phyloP scores from a whole-genome alignment of 1,284 basidiomycete species.

The Inonotus obliquus region DNA sequence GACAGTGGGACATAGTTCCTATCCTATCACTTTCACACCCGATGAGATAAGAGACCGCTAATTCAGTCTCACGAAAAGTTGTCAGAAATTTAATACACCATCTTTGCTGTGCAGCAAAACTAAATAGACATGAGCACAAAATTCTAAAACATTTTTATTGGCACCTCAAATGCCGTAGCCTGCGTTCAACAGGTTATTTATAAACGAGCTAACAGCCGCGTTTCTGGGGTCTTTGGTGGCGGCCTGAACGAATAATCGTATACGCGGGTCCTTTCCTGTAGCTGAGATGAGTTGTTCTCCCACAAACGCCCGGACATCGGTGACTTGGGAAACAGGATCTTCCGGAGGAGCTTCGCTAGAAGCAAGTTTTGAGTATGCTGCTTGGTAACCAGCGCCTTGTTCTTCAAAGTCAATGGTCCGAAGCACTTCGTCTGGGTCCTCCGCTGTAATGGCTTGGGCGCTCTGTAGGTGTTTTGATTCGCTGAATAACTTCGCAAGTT shows the following conservation, averaged over 20 bases:
- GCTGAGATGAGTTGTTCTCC: slow-evolving; percentile 39
- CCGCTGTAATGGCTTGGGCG: slow-evolving; percentile 36
- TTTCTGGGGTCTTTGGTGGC: background rate
- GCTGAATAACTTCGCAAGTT: slow-evolving; percentile 73
- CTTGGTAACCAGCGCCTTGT: slow-evolving; percentile 87
- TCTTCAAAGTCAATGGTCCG: slow-evolving; percentile 88
- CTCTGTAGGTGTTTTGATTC: slow-evolving; percentile 65
- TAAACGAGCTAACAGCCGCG: slow-evolving; percentile 9
- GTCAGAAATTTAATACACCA: too few relatives aligned
- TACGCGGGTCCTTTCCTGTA: slow-evolving; percentile 17
- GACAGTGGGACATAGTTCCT: too few relatives aligned
- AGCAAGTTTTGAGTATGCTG: slow-evolving; percentile 86
- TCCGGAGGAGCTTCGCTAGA: slow-evolving; percentile 58
- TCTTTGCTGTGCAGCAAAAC: too few relatives aligned
- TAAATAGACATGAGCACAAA: too few relatives aligned
- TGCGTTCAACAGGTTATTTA: slow-evolving; percentile 33
- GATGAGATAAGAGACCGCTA: too few relatives aligned
- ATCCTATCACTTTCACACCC: too few relatives aligned
- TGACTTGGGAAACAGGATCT: slow-evolving; percentile 60
- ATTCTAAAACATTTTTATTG: too few relatives aligned
- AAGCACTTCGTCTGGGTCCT: slow-evolving; percentile 59
- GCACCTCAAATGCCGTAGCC: background rate
- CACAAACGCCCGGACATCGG: slow-evolving; percentile 50
- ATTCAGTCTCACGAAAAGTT: too few relatives aligned
- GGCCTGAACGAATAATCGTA: background rate